These are phyloP conservation scores for Blastobotrys terrestris DNA, from an alignment of 805 yeast genomes.

Conservation along the genomic window DNA sequence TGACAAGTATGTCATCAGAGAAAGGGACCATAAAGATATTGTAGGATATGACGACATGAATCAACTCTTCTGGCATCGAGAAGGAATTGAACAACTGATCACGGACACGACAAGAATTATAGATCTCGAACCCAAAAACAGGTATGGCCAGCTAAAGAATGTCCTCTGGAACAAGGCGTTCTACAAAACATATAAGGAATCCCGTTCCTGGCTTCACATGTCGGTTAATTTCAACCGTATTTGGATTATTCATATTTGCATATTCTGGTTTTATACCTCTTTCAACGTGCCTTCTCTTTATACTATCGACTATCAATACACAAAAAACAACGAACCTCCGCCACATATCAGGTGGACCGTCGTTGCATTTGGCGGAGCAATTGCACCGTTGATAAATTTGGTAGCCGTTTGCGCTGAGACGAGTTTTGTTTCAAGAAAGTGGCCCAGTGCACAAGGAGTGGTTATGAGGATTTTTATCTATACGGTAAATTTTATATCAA, in stretches of 20 bases:
- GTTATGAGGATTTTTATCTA: slow-evolving; percentile 45
- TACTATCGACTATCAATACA: slow-evolving; percentile 80
- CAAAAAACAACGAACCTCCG: slow-evolving; percentile 77
- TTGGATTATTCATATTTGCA: slow-evolving; percentile 87
- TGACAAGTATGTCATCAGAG: slow-evolving; percentile 55
- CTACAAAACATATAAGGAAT: slow-evolving; percentile 92
- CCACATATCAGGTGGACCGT: slow-evolving; percentile 91
- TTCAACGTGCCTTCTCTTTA: slow-evolving; percentile 88
- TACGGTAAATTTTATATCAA: slow-evolving; percentile 50
- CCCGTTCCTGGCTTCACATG: slow-evolving; percentile 96
- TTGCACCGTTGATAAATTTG: slow-evolving; percentile 77
- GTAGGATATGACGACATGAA: slow-evolving; percentile 93
- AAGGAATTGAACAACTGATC: slow-evolving; percentile 84
- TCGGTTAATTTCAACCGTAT: slow-evolving; percentile 95
- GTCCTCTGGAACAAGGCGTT: slow-evolving; percentile 88
- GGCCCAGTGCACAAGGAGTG: slow-evolving; percentile 99
- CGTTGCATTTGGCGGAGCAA: slow-evolving; percentile 84
- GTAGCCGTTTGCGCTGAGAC: slow-evolving; percentile 87
- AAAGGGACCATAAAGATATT: slow-evolving; percentile 59
- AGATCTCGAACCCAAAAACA: slow-evolving; percentile 83
- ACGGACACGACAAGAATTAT: slow-evolving; percentile 80
- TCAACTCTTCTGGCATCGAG: slow-evolving; percentile 99
- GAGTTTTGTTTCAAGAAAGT: slow-evolving; percentile 92
- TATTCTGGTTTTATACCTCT: slow-evolving; percentile 93
- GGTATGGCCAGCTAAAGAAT: slow-evolving; percentile 85